These are phyloP conservation scores for Rhodotorula glutinis DNA, from an alignment of 1,284 basidiomycete genomes.

Conservation along the genomic window DNA sequence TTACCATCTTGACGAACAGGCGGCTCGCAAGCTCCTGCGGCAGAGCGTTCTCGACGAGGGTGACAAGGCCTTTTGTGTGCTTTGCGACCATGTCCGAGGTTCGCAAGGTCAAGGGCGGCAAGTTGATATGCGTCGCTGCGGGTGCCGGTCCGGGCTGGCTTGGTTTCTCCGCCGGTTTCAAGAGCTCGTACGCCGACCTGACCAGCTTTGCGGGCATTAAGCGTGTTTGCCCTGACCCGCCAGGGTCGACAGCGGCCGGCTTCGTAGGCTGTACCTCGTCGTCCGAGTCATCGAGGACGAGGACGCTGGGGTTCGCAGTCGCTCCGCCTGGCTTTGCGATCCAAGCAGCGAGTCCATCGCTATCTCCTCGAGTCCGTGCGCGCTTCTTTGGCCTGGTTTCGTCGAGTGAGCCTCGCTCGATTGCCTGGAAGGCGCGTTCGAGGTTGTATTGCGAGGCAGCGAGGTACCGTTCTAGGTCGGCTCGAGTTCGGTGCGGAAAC, in stretches of 20 bases:
- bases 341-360: neutral
- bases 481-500: slow-evolving; percentile 5
- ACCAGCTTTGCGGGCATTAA: neutral
- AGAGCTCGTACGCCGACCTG: slow-evolving; percentile 3
- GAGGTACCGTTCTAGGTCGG: slow-evolving; percentile 13
- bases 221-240: neutral
- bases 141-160: neutral
- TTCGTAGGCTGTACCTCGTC: neutral
- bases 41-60: slow-evolving; percentile 31
- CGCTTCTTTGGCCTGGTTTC: neutral
- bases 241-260: neutral
- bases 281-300: slow-evolving; percentile 18
- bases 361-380: neutral
- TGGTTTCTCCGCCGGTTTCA: neutral
- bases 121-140: slow-evolving; percentile 9
- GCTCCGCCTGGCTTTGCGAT: neutral
- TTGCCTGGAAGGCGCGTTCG: slow-evolving; percentile 22
- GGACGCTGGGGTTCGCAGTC: neutral
- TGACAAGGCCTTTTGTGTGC: slow-evolving; percentile 30
- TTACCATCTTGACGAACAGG: slow-evolving; percentile 26
- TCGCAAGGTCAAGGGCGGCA: slow-evolving; percentile 23
- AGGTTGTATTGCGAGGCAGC: slow-evolving; percentile 16
- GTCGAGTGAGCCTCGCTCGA: slow-evolving; percentile 6
- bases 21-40: slow-evolving; percentile 27
- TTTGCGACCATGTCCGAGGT: slow-evolving; percentile 23